Base-by-base conservation (phyloP, 306 rosid species). In the Medicago ruthenica region DNA sequence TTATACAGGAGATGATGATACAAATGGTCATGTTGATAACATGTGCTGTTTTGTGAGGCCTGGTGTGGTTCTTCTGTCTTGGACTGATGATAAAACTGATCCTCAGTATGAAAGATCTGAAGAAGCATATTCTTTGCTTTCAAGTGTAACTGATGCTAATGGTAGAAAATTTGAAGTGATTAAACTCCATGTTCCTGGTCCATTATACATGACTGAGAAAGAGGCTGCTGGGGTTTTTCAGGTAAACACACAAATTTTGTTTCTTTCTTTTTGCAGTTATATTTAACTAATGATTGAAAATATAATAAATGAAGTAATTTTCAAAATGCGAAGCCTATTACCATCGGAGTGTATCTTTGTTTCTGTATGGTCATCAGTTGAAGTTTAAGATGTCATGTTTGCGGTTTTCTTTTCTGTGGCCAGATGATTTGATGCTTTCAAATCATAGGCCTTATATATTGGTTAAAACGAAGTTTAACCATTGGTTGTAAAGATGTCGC, bases 1-100 rank as follows among this genome's bases (percentile, higher is more conserved):
- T 79, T 81, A 60, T 71, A 47, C 90, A 95, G 99, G 99, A 22
- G 99, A 95, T 74, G 98, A 92, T 71, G 99, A 92, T 80, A 95
- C 99, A 15, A 92, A 92, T 75, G 99, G 99, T 78, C 99, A 95
- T 76, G 83, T 92, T 9, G 99, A 95, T 87, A 95, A 90, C 79
- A 86, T 92, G 88, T 95, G 99, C 82, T 92, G 96, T 81, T 95
- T 95, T 70, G 96, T 34, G 68, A 92, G 84, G 85, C 93, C 99
- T 45, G 97, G 97, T 67, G 92, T 89, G 91, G 88, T 95, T 81
- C 71, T 92, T 62, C 80, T 92, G 82, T 89, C 99, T 13, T 92
- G 98, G 99, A 89, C 86, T 22, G 87, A 92, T 74, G 97, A 92
- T 79, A 81, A 90, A 73, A 78, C 77, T 10, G 99, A 92, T 83